A percentile compares a stretch with the other conserved stretches of the same genome.
Conservation (phyloP, 768 basidiomycete genomes). For the Lentinula sp. region DNA sequence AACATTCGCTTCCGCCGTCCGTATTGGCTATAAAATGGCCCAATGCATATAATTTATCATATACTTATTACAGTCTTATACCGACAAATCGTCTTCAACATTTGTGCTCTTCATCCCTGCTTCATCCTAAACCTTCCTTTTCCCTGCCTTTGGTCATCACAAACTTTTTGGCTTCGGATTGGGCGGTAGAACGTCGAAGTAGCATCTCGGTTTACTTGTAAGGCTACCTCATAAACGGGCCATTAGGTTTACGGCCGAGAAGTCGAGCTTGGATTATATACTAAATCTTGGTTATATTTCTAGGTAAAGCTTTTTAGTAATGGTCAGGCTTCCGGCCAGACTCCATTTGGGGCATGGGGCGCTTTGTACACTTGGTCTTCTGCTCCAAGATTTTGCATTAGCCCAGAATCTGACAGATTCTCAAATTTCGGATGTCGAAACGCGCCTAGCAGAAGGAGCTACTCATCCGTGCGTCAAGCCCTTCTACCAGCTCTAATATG, state of each 20-base stretch:
- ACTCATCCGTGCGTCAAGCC: slow-evolving; percentile 23
- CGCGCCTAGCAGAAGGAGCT: slow-evolving; percentile 30
- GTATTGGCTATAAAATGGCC: too few species aligned
- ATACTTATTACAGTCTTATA: too few species aligned
- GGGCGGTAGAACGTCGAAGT: background rate
- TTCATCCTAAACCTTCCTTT: background rate
- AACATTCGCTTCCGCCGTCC: too few species aligned
- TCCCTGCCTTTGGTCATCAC: background rate
- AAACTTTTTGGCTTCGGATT: background rate
- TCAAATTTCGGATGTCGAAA: slow-evolving; percentile 27
- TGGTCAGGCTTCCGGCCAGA: background rate
- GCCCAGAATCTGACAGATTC: slow-evolving; percentile 21
- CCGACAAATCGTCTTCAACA: too few species aligned
- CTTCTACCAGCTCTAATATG: background rate
- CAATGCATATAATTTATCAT: too few species aligned
- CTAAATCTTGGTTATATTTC: background rate
- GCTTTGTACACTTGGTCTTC: background rate
- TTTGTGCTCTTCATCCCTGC: background rate
- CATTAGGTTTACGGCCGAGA: background rate
- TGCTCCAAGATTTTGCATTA: background rate
- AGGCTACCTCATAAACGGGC: background rate
- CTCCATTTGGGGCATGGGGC: background rate
- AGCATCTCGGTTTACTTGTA: background rate
- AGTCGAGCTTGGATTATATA: background rate
- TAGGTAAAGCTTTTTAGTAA: background rate